Percentiles rank a stretch among this genome's conserved stretches.
These are phyloP conservation scores for Fraxinus excelsior DNA, from an alignment of 257 asterid species.

Conservation along the genomic window DNA sequence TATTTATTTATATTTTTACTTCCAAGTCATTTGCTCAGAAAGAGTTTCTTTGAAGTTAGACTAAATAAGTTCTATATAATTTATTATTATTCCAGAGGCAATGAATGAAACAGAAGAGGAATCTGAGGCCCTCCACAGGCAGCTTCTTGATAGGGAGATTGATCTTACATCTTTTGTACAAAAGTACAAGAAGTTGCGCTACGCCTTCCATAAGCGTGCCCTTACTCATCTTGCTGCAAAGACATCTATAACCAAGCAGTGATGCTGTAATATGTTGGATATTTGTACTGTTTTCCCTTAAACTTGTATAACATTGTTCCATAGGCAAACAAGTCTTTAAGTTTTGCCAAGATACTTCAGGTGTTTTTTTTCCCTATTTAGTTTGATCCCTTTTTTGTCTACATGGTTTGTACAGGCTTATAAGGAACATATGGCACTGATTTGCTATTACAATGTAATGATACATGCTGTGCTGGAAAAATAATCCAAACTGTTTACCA, in stretches of 20 bases:
- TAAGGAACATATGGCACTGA: not conserved
- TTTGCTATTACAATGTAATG: not conserved
- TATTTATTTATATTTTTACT: too few relatives aligned
- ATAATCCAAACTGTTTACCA: too few relatives aligned
- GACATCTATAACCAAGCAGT: constrained; percentile 48
- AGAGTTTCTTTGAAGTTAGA: not conserved
- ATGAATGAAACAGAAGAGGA: constrained; percentile 75
- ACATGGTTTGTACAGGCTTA: not conserved
- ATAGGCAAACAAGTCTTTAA: not conserved
- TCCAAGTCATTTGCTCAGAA: not conserved
- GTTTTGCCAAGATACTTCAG: not conserved
- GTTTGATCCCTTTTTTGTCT: not conserved
- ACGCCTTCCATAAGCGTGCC: constrained; percentile 68
- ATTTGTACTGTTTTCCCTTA: constrained; percentile 2
- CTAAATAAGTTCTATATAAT: not conserved
- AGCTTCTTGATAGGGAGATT: constrained; percentile 74
- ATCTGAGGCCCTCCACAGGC: constrained; percentile 74
- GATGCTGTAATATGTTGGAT: constrained; percentile 16
- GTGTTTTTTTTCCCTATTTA: not conserved
- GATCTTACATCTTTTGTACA: constrained; percentile 70
- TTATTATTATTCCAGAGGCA: constrained; percentile 53
- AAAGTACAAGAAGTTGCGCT: constrained; percentile 81
- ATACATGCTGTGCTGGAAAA: too few relatives aligned
- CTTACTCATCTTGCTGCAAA: constrained; percentile 88
- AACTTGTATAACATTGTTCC: constrained; percentile 22